Base-by-base conservation (phyloP, 768 basidiomycete species). In the Saitozyma podzolica region DNA sequence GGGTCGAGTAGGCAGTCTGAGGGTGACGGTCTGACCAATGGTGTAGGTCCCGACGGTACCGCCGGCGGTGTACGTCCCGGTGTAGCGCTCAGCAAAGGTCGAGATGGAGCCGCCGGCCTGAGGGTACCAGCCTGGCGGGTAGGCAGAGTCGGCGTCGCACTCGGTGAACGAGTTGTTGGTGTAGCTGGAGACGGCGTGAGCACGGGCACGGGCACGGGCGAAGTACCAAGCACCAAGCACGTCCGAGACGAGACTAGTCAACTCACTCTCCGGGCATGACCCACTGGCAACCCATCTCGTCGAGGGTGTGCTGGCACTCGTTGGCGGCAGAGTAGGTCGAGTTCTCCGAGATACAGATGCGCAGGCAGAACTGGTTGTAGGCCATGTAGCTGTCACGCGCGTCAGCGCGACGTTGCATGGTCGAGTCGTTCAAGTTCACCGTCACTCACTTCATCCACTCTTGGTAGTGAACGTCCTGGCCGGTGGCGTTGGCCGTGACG, bases 341-440 rank as follows among this genome's bases (percentile, higher is more conserved):
- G 82, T 84, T 50, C 75, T 67, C 63, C 71, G 80, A 65, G 84
- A 85, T 80, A 57, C 76, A 78, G 60, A 82, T 80, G 51, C 83
- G 76, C 72, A 83, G 72, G 75, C 83, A 84, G 78, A 80, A 84
- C 64, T 82, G 75, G 62, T 72, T 74, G 71, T 78, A 78, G 8
- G 80, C 78, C 76, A 83, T 81, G 78, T 82, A 83, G 73, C 71
- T 74, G 62, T 29, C 29, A 29, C 29, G 48, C 4, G 53, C 51
- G 47, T 52, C 49, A 43, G 17, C 8, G 17, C 40, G 50, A n/a
- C 40, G 37, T 4, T 47, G 41, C 20, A 0, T 20, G 0, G 17
- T 43, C 13, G n/a, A n/a, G 48, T 10, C 40, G 29, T 14, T 6
- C n/a, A n/a, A n/a, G n/a, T n/a, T n/a, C n/a, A n/a, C n/a, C n/a